phyloP scores from a whole-genome alignment of 2,329 filamentous ascomycete species.

The Fusarium bulbicola region DNA sequence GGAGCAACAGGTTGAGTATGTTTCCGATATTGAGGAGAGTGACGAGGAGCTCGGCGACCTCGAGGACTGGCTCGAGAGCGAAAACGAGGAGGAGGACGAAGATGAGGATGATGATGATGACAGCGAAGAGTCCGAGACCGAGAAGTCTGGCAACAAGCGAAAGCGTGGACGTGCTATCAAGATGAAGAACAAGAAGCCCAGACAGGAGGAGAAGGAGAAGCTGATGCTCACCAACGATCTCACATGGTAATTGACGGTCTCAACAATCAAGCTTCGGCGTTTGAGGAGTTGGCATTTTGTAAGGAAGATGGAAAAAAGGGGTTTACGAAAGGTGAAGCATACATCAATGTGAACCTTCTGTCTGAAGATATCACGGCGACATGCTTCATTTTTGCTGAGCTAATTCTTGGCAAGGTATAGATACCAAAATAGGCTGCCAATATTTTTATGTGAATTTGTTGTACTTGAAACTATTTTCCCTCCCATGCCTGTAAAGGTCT shows the following conservation, averaged over 20 bases:
- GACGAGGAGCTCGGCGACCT: conserved; percentile 82
- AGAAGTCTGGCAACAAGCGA: conserved; percentile 65
- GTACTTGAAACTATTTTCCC: neutral
- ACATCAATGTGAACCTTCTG: neutral
- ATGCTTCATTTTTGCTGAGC: neutral
- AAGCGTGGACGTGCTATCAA: conserved; percentile 61
- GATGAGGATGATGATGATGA: conserved; percentile 65
- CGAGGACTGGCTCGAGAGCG: conserved; percentile 91
- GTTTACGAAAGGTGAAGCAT: neutral
- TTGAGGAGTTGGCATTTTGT: conserved; percentile 38
- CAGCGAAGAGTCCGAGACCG: conserved; percentile 65
- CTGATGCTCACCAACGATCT: conserved; percentile 54
- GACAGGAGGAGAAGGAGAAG: conserved; percentile 71
- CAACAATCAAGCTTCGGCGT: conserved; percentile 30
- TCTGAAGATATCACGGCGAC: neutral
- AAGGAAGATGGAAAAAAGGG: conserved; percentile 1
- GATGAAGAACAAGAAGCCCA: conserved; percentile 56
- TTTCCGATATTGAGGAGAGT: conserved; percentile 88
- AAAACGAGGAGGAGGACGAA: conserved; percentile 67
- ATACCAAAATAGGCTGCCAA: conserved; percentile 34
- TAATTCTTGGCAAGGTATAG: neutral
- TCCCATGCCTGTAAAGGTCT: neutral
- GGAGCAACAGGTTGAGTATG: conserved; percentile 86
- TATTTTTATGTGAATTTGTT: neutral
- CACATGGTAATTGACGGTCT: conserved; percentile 47